Percentiles rank a stretch among this genome's conserved stretches.
These are phyloP conservation scores for Gentiana macrophylla DNA, from an alignment of 257 asterid species.

Conservation along the genomic window DNA sequence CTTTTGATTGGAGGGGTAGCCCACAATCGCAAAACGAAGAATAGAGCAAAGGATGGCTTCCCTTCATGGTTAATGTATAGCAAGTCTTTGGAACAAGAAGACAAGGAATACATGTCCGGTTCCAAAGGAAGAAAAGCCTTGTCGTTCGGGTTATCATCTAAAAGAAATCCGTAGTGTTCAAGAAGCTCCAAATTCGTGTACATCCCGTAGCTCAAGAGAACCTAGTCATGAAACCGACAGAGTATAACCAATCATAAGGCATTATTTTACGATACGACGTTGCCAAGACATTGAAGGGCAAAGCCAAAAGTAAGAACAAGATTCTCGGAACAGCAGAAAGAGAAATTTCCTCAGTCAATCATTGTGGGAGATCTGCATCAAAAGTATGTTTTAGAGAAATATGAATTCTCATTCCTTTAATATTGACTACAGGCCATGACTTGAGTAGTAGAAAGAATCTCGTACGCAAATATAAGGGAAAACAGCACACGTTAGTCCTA, in stretches of 20 bases:
- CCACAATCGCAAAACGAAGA: conserved; percentile 65
- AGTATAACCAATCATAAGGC: no score
- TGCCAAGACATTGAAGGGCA: no score
- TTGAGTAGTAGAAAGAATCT: no score
- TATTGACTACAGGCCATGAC: no score
- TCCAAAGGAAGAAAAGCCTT: conserved; percentile 64
- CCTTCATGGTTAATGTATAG: conserved; percentile 63
- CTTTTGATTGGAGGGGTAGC: conserved; percentile 54
- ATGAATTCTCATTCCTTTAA: background rate
- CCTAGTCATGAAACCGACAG: conserved; percentile 25
- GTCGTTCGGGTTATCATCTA: conserved; percentile 63
- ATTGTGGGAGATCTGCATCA: conserved; percentile 29
- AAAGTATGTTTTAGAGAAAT: conserved; percentile 6
- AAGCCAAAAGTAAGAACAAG: no score
- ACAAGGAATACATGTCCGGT: conserved; percentile 49
- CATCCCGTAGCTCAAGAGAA: conserved; percentile 84
- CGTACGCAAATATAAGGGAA: no score
- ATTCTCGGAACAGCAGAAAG: no score
- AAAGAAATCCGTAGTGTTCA: conserved; percentile 85
- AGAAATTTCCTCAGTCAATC: no score
- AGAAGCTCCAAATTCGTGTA: conserved; percentile 92
- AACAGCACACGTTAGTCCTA: no score
- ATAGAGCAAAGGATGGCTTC: conserved; percentile 63
- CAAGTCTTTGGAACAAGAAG: conserved; percentile 62
- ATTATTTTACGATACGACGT: no score